These are phyloP conservation scores for Colletotrichum ledebouriae DNA, from an alignment of 2,329 filamentous ascomycete genomes.

Conservation along the genomic window DNA sequence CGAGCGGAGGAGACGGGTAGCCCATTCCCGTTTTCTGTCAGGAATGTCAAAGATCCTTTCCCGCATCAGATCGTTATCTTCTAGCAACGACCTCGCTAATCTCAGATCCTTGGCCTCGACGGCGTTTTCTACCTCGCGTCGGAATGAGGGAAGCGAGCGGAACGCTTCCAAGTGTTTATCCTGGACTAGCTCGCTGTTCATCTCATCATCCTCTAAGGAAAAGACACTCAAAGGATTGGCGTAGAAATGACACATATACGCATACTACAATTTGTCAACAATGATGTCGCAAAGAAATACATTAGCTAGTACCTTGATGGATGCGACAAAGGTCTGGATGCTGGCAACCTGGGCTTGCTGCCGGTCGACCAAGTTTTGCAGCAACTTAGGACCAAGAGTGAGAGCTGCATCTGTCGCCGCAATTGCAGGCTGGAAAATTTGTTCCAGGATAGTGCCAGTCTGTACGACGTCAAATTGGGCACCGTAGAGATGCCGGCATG, in stretches of 20 bases:
- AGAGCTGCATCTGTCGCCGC: slow-evolving; percentile 69
- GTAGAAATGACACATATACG: slow-evolving; percentile 89
- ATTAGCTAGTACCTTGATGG: slow-evolving; percentile 69
- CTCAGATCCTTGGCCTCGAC: slow-evolving; percentile 58
- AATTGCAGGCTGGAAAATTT: slow-evolving; percentile 76
- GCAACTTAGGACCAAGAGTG: slow-evolving; percentile 73
- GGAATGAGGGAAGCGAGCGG: slow-evolving; percentile 78
- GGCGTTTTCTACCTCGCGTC: slow-evolving; percentile 62
- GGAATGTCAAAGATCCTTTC: slow-evolving; percentile 53
- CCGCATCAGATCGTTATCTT: slow-evolving; percentile 71
- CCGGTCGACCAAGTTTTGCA: slow-evolving; percentile 75
- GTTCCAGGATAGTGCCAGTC: slow-evolving; percentile 78
- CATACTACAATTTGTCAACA: slow-evolving; percentile 67
- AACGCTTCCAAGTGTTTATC: slow-evolving; percentile 75
- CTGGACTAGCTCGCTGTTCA: slow-evolving; percentile 58
- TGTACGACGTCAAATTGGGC: slow-evolving; percentile 84
- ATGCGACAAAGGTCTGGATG: slow-evolving; percentile 78
- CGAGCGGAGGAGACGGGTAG: slow-evolving; percentile 62
- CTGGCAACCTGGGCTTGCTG: slow-evolving; percentile 84
- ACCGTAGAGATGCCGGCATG: slow-evolving; percentile 76
- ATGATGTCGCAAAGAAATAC: background rate
- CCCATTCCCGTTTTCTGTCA: slow-evolving; percentile 52
- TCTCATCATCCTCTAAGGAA: slow-evolving; percentile 47
- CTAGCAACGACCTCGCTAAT: slow-evolving; percentile 66
- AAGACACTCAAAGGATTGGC: slow-evolving; percentile 81